Evolutionary conservation across 192 early-diverging fungal genomes (phyloP).

Genomic region (Coemansia sp.): DNA sequence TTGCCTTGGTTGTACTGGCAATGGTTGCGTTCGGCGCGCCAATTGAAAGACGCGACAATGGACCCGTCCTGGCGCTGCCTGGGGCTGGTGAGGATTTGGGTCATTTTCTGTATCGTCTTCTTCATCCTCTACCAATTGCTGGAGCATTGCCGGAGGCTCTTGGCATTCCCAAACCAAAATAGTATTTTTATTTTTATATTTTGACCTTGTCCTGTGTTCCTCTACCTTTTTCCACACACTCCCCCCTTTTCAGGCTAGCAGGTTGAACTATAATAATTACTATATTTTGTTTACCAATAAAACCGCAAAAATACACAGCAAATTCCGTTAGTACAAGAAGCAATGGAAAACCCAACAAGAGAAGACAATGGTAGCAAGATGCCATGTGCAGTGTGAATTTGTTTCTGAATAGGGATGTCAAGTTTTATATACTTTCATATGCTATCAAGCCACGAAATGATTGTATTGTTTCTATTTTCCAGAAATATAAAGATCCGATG

Average conservation of each 20-base stretch:
- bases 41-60: constrained; percentile 22
- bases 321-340: too few species aligned
- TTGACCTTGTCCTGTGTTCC: not conserved
- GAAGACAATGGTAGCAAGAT: not conserved
- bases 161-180: constrained; percentile 28
- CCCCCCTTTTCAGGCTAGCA: not conserved
- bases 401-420: constrained; percentile 3
- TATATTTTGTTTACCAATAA: not conserved
- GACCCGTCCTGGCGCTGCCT: constrained; percentile 26
- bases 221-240: not conserved
- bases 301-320: not conserved
- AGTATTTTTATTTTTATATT: constrained; percentile 3
- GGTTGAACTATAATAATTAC: not conserved
- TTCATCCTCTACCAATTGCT: constrained; percentile 13
- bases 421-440: not conserved
- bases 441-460: not conserved
- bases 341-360: not conserved
- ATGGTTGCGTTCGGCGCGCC: constrained; percentile 10
- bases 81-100: constrained; percentile 23
- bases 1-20: constrained; percentile 10
- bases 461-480: not conserved
- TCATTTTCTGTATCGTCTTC: constrained; percentile 23
- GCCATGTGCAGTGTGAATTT: not conserved
- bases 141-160: constrained; percentile 18
- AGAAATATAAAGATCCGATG: not conserved